Percentiles rank a stretch among this genome's conserved stretches.
Evolutionary conservation across 495 filamentous ascomycete genomes (phyloP).

Genomic region (Parathielavia hyrcaniae): DNA sequence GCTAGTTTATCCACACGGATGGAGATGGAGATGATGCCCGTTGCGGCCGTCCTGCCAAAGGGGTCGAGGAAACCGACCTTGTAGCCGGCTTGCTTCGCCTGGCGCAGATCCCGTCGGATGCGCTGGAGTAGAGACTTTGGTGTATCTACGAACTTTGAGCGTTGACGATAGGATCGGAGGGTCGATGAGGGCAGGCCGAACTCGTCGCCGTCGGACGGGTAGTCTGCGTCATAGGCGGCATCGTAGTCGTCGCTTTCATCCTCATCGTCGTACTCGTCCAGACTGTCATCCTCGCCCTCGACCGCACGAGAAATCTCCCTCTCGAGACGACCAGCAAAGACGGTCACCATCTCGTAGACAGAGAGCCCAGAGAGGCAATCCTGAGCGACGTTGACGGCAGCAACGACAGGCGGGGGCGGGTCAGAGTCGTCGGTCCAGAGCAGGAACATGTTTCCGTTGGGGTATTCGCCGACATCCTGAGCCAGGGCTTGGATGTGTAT

Average conservation of each 20-base stretch:
- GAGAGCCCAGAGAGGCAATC: constrained; percentile 36
- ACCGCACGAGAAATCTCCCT: constrained; percentile 28
- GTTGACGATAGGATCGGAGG: background rate
- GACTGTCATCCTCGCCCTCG: constrained; percentile 35
- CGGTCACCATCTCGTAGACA: constrained; percentile 41
- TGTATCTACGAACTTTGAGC: background rate
- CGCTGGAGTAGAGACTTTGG: constrained; percentile 21
- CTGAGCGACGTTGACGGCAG: constrained; percentile 12
- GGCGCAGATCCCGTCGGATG: constrained; percentile 58
- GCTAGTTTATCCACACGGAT: constrained; percentile 62
- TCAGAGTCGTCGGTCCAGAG: constrained; percentile 53
- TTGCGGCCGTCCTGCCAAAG: constrained; percentile 33
- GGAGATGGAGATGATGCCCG: constrained; percentile 56
- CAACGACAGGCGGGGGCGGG: constrained; percentile 15
- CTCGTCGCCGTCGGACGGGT: constrained; percentile 27
- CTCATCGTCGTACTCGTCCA: constrained; percentile 25
- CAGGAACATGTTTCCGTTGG: constrained; percentile 52
- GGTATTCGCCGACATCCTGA: constrained; percentile 58
- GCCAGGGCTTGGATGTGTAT: constrained; percentile 22
- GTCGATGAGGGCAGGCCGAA: constrained; percentile 17
- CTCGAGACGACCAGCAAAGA: constrained; percentile 38
- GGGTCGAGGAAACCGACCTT: constrained; percentile 60
- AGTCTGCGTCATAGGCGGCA: constrained; percentile 30
- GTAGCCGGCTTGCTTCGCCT: constrained; percentile 61
- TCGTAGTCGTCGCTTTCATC: constrained; percentile 28